These are phyloP conservation scores for Cercospora canescens DNA, from an alignment of 2,329 filamentous ascomycete genomes.

Conservation along the genomic window DNA sequence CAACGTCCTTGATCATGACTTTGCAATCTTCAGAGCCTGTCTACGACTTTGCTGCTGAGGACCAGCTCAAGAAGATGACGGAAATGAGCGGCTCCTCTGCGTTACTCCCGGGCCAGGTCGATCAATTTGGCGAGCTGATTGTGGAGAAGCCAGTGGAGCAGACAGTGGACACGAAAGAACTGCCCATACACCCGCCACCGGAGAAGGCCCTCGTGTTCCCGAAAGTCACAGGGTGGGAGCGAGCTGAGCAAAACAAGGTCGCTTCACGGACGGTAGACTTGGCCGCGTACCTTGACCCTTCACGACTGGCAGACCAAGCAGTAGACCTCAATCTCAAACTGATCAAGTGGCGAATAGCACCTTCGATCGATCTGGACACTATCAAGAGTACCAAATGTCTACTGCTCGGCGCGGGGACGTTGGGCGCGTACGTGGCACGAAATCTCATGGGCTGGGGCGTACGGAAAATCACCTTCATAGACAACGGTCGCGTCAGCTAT, in stretches of 20 bases:
- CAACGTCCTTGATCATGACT: conserved; percentile 76
- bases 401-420: conserved; percentile 84
- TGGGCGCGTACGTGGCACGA: conserved; percentile 90
- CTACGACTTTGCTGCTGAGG: conserved; percentile 25
- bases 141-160: conserved; percentile 19
- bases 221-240: conserved; percentile 94
- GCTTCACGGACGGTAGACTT: conserved; percentile 77
- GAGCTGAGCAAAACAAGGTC: conserved; percentile 75
- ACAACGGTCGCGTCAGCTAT: conserved; percentile 90
- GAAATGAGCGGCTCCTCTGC: conserved; percentile 31
- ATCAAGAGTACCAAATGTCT: conserved; percentile 91
- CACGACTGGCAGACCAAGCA: conserved; percentile 83
- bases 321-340: conserved; percentile 96
- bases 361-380: conserved; percentile 79
- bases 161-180: conserved; percentile 12
- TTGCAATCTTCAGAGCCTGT: conserved; percentile 57
- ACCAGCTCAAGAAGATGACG: conserved; percentile 26
- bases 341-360: conserved; percentile 98
- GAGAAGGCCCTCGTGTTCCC: conserved; percentile 52
- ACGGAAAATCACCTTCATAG: conserved; percentile 90
- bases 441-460: conserved; percentile 96
- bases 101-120: conserved; percentile 32
- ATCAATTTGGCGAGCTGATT: conserved; percentile 35
- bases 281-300: conserved; percentile 90
- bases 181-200: conserved; percentile 33